Conservation (phyloP, 495 filamentous ascomycete genomes). For the Aspergillus avenaceus region DNA sequence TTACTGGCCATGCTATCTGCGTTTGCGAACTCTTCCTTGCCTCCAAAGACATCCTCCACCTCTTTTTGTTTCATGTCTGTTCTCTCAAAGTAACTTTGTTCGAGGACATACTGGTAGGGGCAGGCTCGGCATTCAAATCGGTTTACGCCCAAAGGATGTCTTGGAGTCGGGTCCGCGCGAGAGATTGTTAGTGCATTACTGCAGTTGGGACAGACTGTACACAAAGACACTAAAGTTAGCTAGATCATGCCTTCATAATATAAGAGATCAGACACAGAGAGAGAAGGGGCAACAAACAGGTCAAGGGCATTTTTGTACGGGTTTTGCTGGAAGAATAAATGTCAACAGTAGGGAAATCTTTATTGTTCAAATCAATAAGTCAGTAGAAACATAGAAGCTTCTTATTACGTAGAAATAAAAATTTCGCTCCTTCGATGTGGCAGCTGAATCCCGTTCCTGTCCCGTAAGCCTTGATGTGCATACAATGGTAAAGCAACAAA, state of each 20-base stretch:
- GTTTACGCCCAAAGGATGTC: conserved; percentile 52
- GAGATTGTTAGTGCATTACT: conserved; percentile 79
- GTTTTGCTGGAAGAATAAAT: neutral
- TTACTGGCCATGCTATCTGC: conserved; percentile 71
- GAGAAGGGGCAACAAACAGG: conserved; percentile 29
- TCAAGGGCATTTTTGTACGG: conserved; percentile 34
- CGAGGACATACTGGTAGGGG: conserved; percentile 78
- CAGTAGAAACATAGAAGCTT: neutral
- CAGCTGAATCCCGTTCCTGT: conserved; percentile 1
- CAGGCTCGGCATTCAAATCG: conserved; percentile 92
- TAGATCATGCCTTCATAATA: neutral
- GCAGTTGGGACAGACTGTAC: conserved; percentile 85
- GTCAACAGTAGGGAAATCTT: neutral
- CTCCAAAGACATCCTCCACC: conserved; percentile 87
- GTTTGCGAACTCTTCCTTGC: conserved; percentile 82
- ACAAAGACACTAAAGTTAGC: neutral
- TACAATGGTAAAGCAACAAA: no score
- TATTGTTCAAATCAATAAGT: conserved; percentile 3
- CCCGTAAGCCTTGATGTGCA: conserved; percentile 9
- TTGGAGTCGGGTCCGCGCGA: conserved; percentile 46
- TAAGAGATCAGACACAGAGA: neutral
- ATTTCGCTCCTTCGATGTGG: neutral
- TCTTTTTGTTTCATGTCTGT: conserved; percentile 71
- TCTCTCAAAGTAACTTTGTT: conserved; percentile 69
- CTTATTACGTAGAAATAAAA: conserved; percentile 1